phyloP scores from a whole-genome alignment of 139 green algal species.

The Tetraselmis striata region DNA sequence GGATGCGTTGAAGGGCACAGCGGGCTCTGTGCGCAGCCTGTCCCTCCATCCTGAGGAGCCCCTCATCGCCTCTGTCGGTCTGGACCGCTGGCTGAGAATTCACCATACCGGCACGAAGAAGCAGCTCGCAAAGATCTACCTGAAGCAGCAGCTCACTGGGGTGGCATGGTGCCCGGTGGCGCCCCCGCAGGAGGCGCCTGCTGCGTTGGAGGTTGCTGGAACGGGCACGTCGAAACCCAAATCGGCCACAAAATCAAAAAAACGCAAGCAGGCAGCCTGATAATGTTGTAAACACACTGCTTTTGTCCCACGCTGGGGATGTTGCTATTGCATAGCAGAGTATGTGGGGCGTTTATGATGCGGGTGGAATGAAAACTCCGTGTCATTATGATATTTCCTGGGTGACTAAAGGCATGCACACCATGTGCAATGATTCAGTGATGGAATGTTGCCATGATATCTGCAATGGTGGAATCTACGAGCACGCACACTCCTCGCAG shows the following conservation, averaged over 20 bases:
- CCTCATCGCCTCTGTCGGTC: constrained; percentile 47
- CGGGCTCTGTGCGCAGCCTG: constrained; percentile 39
- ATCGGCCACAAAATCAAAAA: neutral
- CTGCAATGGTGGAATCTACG: no score
- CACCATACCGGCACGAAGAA: constrained; percentile 34
- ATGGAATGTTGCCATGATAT: no score
- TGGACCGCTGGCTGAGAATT: constrained; percentile 62
- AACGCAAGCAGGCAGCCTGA: neutral
- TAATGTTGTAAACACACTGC: no score
- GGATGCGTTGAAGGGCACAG: constrained; percentile 39
- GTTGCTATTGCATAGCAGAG: no score
- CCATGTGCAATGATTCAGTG: no score
- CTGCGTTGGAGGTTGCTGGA: neutral
- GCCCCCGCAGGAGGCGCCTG: neutral
- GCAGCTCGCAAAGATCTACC: constrained; percentile 43
- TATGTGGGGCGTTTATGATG: no score
- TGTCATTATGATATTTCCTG: no score
- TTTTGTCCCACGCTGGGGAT: no score
- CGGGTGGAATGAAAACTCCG: no score
- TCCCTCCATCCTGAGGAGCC: constrained; percentile 32
- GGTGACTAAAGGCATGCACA: no score
- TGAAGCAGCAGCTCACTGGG: constrained; percentile 51
- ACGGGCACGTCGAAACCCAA: neutral
- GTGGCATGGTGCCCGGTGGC: constrained; percentile 26
- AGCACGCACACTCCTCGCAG: no score